Evolutionary conservation across 768 basidiomycete species (phyloP).

Genomic region (Lyophyllum decastes): DNA sequence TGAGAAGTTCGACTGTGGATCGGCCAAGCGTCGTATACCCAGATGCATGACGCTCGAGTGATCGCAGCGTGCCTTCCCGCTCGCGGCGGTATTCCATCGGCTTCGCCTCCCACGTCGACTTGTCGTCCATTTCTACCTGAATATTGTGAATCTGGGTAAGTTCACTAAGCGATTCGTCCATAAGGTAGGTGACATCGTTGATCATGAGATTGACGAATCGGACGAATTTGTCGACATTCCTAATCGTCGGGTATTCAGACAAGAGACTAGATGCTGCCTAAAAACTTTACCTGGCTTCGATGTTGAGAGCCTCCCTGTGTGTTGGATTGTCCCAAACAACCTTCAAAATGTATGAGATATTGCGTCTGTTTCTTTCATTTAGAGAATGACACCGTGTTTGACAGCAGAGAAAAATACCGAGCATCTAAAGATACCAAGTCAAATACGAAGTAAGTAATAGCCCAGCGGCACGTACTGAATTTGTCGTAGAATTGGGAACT

Average conservation of each 20-base stretch:
- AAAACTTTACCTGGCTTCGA: slow-evolving; percentile 65
- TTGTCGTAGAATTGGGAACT: slow-evolving; percentile 99
- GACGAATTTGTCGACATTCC: slow-evolving; percentile 91
- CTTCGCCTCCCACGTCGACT: slow-evolving; percentile 64
- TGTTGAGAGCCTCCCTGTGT: slow-evolving; percentile 84
- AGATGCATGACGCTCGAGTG: slow-evolving; percentile 82
- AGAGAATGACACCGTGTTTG: not conserved
- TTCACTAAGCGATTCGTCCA: slow-evolving; percentile 93
- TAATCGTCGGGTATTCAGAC: slow-evolving; percentile 26
- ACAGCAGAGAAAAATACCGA: slow-evolving; percentile 7
- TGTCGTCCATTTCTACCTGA: slow-evolving; percentile 82
- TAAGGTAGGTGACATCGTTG: slow-evolving; percentile 97
- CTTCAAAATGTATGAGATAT: slow-evolving; percentile 86
- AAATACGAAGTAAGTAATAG: not conserved
- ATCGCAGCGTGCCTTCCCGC: slow-evolving; percentile 72
- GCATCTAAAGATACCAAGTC: slow-evolving; percentile 11
- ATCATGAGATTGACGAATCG: slow-evolving; percentile 97
- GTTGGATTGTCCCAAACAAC: slow-evolving; percentile 89
- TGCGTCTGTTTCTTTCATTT: slow-evolving; percentile 55
- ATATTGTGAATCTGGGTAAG: slow-evolving; percentile 87
- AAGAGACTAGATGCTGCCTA: not conserved
- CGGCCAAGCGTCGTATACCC: slow-evolving; percentile 86
- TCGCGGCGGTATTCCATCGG: slow-evolving; percentile 80
- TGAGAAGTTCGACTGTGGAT: slow-evolving; percentile 88
- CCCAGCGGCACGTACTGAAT: slow-evolving; percentile 69